Base-by-base conservation (phyloP, 768 basidiomycete species). In the Mycena vitilis region DNA sequence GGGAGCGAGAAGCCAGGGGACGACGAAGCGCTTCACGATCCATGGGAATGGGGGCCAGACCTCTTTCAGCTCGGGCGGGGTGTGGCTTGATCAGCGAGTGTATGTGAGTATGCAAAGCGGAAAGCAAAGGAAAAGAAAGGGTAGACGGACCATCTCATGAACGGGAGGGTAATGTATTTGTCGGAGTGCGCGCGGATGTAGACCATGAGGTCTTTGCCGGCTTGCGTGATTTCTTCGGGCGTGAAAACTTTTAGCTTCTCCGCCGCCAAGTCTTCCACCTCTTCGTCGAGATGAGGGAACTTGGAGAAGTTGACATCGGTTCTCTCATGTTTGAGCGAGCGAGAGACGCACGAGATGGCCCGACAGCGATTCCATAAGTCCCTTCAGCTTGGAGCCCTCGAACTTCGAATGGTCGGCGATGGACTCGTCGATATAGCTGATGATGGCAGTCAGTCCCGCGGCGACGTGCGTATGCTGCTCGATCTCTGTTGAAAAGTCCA, bases 21-120 rank as follows among this genome's bases (percentile, higher is more conserved):
- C 60, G 4, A 81, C 64, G 8, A 82, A 15, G 59, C 81, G 80
- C 38, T 79, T 78, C 5, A 83, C 65, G 22, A 83, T 53, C 80
- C 82, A 81, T 2, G 82, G 80, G 69, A 83, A 75, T 2, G 71
- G 67, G 0, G 83, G 83, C 78, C 78, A 84, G n/a, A 72, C 57
- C 18, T 73, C 75, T 65, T 82, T 82, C 67, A 75, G 76, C 34
- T 79, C 79, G 4, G 79, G 74, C n/a, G 81, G 75, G 9, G 79
- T 82, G 68, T 84, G 82, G 60, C 81, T 83, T 47, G 53, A 40
- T 7, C 2, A 51, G 44, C 40, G 18, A n/a, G 54, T 22, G n/a
- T n/a, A 22, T n/a, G 7, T n/a, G 7, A 37, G 18, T 16, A 38
- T 34, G 57, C 16, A 18, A 52, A 40, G n/a, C n/a, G n/a, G n/a